Percentiles rank a stretch among this genome's conserved stretches.
These are phyloP conservation scores for Nothophaeocryptopus gaeumannii DNA, from an alignment of 2,329 filamentous ascomycete species.

Conservation along the genomic window DNA sequence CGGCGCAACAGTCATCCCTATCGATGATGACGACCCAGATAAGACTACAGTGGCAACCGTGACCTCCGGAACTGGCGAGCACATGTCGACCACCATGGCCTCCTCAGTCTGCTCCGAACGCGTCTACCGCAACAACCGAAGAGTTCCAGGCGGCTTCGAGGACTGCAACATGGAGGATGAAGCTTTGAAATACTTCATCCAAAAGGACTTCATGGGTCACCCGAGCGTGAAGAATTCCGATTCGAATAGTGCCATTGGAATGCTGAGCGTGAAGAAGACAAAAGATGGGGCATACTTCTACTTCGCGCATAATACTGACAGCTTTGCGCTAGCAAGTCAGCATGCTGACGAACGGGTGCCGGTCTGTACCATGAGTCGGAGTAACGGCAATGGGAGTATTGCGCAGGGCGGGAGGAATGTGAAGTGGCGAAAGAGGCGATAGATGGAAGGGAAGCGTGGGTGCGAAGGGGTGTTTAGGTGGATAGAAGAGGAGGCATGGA, in stretches of 20 bases:
- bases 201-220: conserved; percentile 89
- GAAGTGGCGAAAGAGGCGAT: conserved; percentile 8
- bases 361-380: conserved; percentile 83
- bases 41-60: conserved; percentile 73
- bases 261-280: conserved; percentile 85
- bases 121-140: conserved; percentile 65
- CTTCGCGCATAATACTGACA: conserved; percentile 95
- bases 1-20: conserved; percentile 83
- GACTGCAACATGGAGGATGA: conserved; percentile 55
- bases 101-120: conserved; percentile 82
- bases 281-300: conserved; percentile 75
- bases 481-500: too few species aligned
- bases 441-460: too few species aligned
- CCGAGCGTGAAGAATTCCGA: conserved; percentile 77
- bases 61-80: conserved; percentile 92
- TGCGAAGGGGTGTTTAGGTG: too few species aligned
- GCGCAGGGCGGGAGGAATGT: conserved; percentile 30
- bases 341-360: conserved; percentile 71
- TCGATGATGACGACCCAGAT: conserved; percentile 66
- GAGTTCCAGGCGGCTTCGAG: conserved; percentile 59
- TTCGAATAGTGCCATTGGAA: conserved; percentile 82
- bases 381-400: conserved; percentile 49
- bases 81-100: conserved; percentile 94
- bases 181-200: conserved; percentile 72
- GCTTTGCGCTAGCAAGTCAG: conserved; percentile 82